Conservation (phyloP, 345 rosid genomes). For the Melaleuca quinquenervia region DNA sequence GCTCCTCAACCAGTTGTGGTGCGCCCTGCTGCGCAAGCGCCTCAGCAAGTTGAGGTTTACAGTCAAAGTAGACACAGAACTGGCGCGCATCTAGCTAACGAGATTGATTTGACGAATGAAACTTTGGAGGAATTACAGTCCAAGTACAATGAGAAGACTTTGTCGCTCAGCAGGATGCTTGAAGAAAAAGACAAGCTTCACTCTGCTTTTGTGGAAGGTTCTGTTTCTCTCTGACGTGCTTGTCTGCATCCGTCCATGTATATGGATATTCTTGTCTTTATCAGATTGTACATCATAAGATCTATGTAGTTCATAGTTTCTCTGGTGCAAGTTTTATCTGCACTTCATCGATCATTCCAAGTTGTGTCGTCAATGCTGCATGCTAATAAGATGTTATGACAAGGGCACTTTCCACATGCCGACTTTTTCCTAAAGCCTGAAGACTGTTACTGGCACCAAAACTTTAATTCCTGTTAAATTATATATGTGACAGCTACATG, state of each 20-base stretch:
- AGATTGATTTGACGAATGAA: slow-evolving; percentile 54
- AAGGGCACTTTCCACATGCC: not conserved
- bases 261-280: not conserved
- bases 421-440: not conserved
- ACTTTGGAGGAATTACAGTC: slow-evolving; percentile 36
- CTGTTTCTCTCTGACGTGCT: not conserved
- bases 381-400: not conserved
- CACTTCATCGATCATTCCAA: not conserved
- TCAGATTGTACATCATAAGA: not conserved
- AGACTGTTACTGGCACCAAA: not conserved
- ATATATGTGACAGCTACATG: not conserved
- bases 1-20: slow-evolving; percentile 6
- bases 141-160: slow-evolving; percentile 43
- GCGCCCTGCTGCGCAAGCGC: slow-evolving; percentile 9
- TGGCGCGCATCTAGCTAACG: slow-evolving; percentile 38
- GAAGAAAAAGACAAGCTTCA: slow-evolving; percentile 65
- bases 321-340: not conserved
- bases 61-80: slow-evolving; percentile 21
- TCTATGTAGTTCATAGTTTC: not conserved
- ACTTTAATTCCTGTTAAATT: not conserved
- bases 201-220: slow-evolving; percentile 59
- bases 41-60: slow-evolving; percentile 21
- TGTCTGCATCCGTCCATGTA: not conserved
- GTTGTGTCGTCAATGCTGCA: not conserved
- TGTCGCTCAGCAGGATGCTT: slow-evolving; percentile 54